Evolutionary conservation across 1,284 basidiomycete species (phyloP).

Genomic region (Irpex lacteus): DNA sequence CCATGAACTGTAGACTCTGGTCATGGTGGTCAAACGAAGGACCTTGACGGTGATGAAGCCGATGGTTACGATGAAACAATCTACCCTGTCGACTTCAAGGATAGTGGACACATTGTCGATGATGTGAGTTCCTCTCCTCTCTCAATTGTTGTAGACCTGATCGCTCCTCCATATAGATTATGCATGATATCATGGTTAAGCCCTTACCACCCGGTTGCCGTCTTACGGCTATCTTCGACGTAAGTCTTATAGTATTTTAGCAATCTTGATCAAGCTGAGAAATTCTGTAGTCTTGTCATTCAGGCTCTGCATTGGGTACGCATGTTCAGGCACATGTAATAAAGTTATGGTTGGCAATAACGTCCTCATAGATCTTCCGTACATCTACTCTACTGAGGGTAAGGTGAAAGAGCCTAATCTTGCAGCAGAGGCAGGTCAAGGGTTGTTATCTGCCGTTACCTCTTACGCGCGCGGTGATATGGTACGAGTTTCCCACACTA

Average conservation of each 20-base stretch:
- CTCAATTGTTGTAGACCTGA: too few relatives aligned
- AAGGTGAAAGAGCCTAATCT: conserved; percentile 92
- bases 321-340: neutral
- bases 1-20: conserved; percentile 56
- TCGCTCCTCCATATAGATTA: conserved; percentile 37
- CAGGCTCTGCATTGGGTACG: conserved; percentile 41
- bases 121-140: conserved; percentile 75
- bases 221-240: conserved; percentile 86
- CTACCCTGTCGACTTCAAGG: conserved; percentile 80
- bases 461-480: conserved; percentile 80
- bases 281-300: conserved; percentile 44
- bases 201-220: conserved; percentile 82
- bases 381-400: conserved; percentile 84
- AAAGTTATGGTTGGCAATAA: neutral
- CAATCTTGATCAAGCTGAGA: conserved; percentile 16
- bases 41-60: conserved; percentile 66
- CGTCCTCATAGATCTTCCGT: conserved; percentile 34
- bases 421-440: conserved; percentile 74
- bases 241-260: conserved; percentile 33
- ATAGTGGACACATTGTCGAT: conserved; percentile 75
- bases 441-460: conserved; percentile 63
- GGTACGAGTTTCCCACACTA: conserved; percentile 14
- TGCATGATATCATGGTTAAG: conserved; percentile 73
- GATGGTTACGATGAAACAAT: conserved; percentile 78
- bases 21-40: conserved; percentile 81